phyloP scores from a whole-genome alignment of 805 yeast species.

The Cyberlindnera euphorbiiphila region DNA sequence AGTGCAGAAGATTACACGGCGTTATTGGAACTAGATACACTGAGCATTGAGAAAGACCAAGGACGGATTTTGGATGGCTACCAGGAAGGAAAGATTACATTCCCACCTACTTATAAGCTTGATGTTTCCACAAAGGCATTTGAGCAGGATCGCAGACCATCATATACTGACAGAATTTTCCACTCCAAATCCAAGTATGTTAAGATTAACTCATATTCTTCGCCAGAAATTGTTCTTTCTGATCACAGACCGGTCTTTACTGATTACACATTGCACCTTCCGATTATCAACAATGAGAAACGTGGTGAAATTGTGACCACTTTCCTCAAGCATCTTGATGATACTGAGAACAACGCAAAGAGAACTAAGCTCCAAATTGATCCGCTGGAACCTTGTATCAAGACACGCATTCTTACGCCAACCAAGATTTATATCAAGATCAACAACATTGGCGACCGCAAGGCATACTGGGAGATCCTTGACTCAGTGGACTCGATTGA shows the following conservation, averaged over 20 bases:
- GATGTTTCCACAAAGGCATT: conserved; percentile 15
- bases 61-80: conserved; percentile 41
- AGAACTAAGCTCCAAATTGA: conserved; percentile 38
- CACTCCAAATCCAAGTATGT: conserved; percentile 33
- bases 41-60: conserved; percentile 33
- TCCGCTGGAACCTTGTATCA: conserved; percentile 31
- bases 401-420: conserved; percentile 26
- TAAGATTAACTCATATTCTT: conserved; percentile 22
- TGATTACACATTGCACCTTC: conserved; percentile 31
- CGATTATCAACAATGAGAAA: conserved; percentile 35
- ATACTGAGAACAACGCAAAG: conserved; percentile 38
- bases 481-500: conserved; percentile 29
- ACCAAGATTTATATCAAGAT: conserved; percentile 28
- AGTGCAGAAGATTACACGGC: conserved; percentile 30
- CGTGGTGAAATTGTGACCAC: conserved; percentile 34
- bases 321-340: conserved; percentile 39
- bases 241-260: conserved; percentile 57
- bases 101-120: conserved; percentile 55
- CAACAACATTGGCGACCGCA: conserved; percentile 34
- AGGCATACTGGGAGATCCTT: conserved; percentile 36
- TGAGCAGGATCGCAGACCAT: conserved; percentile 43
- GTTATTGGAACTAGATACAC: conserved; percentile 42
- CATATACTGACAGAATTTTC: conserved; percentile 57
- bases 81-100: conserved; percentile 42
- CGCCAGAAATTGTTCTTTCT: conserved; percentile 32